Evolutionary conservation across 768 basidiomycete genomes (phyloP), one percentile per base, ranked within the genome.

Genomic region (Holtermannia corniformis): DNA sequence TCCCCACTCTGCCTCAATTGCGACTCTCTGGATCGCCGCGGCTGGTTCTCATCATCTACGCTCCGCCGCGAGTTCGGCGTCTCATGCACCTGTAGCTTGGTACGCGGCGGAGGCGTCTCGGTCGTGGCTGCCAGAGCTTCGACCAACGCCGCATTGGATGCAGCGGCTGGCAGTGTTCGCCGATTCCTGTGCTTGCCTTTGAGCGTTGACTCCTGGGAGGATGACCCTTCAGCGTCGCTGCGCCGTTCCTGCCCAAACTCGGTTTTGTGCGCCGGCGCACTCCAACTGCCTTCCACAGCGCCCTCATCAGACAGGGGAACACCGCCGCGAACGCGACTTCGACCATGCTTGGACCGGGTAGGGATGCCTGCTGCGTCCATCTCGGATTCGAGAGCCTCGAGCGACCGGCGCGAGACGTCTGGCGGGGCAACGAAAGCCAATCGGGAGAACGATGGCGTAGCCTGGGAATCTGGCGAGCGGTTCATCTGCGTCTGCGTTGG

Each of bases 221-320:
- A 37, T 16, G 32, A 37, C 10, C 32, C 61, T 37, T 57, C 56
- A 3, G 48, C 44, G n/a, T 48, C 51, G 11, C 47, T 45, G n/a
- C 24, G 25, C 4, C 32, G 27, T 40, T 16, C 3, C 5, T 47
- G 56, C 0, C 52, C 59, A 49, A 67, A 67, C 5, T 62, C 62
- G 10, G 32, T 50, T 42, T 62, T 52, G 43, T 47, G 51, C 1
- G 65, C 49, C 1, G 65, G 65, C 1, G 65, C 65, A 28, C 58
- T 62, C 25, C 52, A 19, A 21, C 25, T 27, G 44, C 21, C 41
- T 19, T 22, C 55, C 10, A 2, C 55, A 50, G 16, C 50, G 43
- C 23, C 32, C 46, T 11, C 50, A 50, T 16, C 45, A 42, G 2
- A 50, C 44, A 13, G 5, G n/a, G 11, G 27, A 21, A 28, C 4